These are phyloP conservation scores for Cornus kousa DNA, from an alignment of 148 eudicot species.

Conservation along the genomic window DNA sequence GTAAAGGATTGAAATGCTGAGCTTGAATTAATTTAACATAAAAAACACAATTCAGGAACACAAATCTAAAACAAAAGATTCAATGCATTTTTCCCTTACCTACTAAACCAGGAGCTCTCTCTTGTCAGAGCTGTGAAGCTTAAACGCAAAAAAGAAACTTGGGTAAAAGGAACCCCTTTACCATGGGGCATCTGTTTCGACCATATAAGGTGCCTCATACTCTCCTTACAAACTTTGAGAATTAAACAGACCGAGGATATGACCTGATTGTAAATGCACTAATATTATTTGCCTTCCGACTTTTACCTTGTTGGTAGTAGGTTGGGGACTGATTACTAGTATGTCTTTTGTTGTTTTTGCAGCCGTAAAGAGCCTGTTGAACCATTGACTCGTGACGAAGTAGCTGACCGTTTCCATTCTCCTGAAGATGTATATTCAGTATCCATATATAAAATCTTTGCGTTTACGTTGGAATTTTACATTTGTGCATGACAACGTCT, in stretches of 20 bases:
- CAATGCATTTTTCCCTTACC: too few relatives aligned
- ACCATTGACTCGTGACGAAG: constrained; percentile 82
- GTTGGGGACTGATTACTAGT: too few relatives aligned
- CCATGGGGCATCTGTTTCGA: not conserved
- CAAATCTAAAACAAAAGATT: not conserved
- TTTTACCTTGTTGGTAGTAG: too few relatives aligned
- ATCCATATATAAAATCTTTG: too few relatives aligned
- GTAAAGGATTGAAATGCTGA: too few relatives aligned
- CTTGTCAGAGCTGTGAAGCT: not conserved
- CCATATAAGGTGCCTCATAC: not conserved
- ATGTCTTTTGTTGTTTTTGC: constrained; percentile 15
- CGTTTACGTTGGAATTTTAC: too few relatives aligned
- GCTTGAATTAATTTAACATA: too few relatives aligned
- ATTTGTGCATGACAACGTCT: too few relatives aligned
- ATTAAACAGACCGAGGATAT: not conserved
- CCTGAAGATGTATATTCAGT: constrained; percentile 71
- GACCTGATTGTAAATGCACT: not conserved
- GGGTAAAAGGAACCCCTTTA: not conserved
- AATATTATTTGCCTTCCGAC: not conserved
- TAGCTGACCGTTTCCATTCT: constrained; percentile 89
- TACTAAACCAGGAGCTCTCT: not conserved
- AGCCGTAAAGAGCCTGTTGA: constrained; percentile 96
- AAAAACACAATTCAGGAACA: not conserved
- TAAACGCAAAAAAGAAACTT: too few relatives aligned
- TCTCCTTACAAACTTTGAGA: not conserved